Conservation (phyloP, 768 basidiomycete genomes). For the Floccularia luteovirens region DNA sequence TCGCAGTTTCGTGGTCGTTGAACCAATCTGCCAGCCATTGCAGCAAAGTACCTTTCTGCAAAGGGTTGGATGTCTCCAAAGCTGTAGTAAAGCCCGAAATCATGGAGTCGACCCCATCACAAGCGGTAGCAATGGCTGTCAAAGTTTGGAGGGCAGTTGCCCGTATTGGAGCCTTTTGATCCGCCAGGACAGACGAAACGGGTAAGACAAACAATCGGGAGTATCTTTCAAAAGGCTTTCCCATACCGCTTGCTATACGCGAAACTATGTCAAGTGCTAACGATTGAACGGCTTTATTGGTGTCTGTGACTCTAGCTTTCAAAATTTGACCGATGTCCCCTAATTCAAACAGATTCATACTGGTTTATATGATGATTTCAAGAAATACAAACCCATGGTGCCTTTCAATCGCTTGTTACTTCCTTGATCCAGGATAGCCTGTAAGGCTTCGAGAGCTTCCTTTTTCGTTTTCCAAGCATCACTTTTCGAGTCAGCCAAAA, state of each 20-base stretch:
- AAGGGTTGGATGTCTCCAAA: conserved; percentile 81
- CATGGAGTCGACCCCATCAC: conserved; percentile 81
- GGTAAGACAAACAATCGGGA: conserved; percentile 68
- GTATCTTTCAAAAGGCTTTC: conserved; percentile 90
- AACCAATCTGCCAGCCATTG: conserved; percentile 80
- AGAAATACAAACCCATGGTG: conserved; percentile 60
- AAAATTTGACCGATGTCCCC: conserved; percentile 88
- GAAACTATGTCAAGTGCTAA: conserved; percentile 87
- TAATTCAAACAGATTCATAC: conserved; percentile 20
- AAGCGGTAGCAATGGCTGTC: conserved; percentile 76
- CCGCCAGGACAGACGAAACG: conserved; percentile 78
- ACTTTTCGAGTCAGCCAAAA: conserved; percentile 78
- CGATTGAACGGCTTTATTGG: conserved; percentile 89
- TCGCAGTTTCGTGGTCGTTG: conserved; percentile 48
- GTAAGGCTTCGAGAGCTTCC: conserved; percentile 83
- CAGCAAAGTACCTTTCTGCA: conserved; percentile 74
- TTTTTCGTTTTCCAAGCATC: conserved; percentile 98
- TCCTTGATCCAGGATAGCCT: conserved; percentile 82
- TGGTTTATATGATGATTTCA: conserved; percentile 2
- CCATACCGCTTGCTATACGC: conserved; percentile 91
- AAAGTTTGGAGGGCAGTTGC: conserved; percentile 71
- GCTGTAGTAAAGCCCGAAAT: conserved; percentile 69
- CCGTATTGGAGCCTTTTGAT: conserved; percentile 87
- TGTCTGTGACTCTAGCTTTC: conserved; percentile 83
- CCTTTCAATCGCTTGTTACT: conserved; percentile 90